Base-by-base conservation (phyloP, 192 early-diverging fungal genomes). In the Linnemannia hyalina region DNA sequence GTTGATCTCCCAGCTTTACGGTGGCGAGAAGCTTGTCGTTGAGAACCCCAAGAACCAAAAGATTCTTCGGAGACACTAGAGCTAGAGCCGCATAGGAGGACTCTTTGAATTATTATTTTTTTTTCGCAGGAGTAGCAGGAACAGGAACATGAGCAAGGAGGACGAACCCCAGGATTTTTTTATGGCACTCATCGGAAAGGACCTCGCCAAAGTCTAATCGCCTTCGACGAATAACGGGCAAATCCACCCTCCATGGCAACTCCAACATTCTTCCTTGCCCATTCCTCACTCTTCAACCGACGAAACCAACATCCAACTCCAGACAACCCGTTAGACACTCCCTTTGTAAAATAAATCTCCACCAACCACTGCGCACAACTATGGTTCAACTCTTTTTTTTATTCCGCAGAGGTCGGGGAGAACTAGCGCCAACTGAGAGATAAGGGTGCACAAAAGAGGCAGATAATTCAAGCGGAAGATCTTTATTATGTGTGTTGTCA, bases 1-100 rank as follows among this genome's bases (percentile, higher is more conserved):
- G 26, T 72, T 89, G 42, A 91, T 98, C 75, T 97, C 95, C 81
- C 84, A 85, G 73, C 92, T 97, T 85, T 98, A 95, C 84, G 80
- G 89, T 76, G 89, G 91, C 35, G 92, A 94, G 63, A 91, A 90
- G 80, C 89, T 96, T 18, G 95, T 97, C 26, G 81, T 97, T 22
- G 96, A 98, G 77, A 88, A 63, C 20, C 49, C 63, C 65, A 79
- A 74, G 36, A 74, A 77, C 74, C 80, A 76, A 35, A 80, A 77
- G 70, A 29, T 75, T 46, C 55, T 85, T 20, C 63, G 83, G 70
- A 85, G 35, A 63, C 77, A 85, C 60, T 80, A 84, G 60, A 46
- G 38, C 6, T 13, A 36, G 49, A 20, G 26, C 73, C 40, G 20
- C 29, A 35, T 29, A n/a, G 22, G 18, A 75, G 55, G 9, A 74